Evolutionary conservation across 1,284 basidiomycete species (phyloP), one percentile per base, ranked within the genome.

Genomic region (Ceratobasidium sp.): DNA sequence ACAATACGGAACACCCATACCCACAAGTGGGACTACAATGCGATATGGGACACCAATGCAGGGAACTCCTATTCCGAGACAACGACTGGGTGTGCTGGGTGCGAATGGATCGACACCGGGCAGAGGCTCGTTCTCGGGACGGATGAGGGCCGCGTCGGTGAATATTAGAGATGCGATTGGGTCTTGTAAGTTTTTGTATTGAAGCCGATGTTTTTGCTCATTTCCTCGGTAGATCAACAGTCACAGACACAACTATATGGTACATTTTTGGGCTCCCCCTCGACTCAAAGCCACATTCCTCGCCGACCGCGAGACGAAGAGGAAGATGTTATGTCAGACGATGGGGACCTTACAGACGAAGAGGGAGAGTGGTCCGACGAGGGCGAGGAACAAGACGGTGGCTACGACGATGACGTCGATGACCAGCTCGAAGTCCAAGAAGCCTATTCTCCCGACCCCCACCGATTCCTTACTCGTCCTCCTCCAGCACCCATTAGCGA

Each of bases 361-460:
- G 73, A 74, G 21, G 72, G 67, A 32, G 73, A 72, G 32, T 73
- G 69, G n/a, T 73, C 72, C 3, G 73, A 72, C 32, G 76, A 75
- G 21, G 72, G 74, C 11, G 78, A 79, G 23, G 78, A 79, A 16
- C 76, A 76, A 9, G 78, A 73, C 44, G 75, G 75, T 23, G 57
- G 70, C 14, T 62, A 52, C 13, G 49, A 66, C 35, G 64, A 78
- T 38, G 78, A 77, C 41, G 75, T 72, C 30, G 78, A 78, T 7
- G 76, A 77, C 61, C 64, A 74, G 14, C 66, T 77, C 58, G 75
- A 77, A 44, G 75, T 76, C 50, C 77, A 76, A 23, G 75, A 50
- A n/a, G 26, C 41, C 21, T 50, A 50, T 38, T 23, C 18, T 52
- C 26, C 71, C 61, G 61, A 76, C 76, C 62, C 67, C 62, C 41